Base-by-base conservation (phyloP, 192 early-diverging fungal species). In the Dissophora ornata region DNA sequence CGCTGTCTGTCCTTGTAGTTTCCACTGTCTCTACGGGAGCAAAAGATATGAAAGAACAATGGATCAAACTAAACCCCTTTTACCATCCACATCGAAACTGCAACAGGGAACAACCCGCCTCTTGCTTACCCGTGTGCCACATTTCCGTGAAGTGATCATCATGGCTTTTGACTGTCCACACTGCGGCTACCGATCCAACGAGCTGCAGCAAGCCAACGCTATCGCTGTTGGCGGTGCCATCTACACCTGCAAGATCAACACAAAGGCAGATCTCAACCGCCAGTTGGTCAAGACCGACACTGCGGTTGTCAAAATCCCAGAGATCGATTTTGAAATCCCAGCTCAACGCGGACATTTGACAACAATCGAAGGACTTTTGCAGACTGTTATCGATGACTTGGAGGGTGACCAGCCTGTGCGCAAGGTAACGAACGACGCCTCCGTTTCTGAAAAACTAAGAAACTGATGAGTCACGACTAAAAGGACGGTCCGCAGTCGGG, bases 271-370 rank as follows among this genome's bases (percentile, higher is more conserved):
- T 79, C 82, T 97, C 22, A 91, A 93, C 85, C 92, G 96, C 34
- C 96, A 98, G 73, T 61, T 98, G 44, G 93, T 98, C 52, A 96
- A 96, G 77, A 90, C 93, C 28, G 92, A 91, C 59, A 90, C 84
- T 51, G 92, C 92, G 5, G 83, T 89, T 3, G 88, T 96, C 41
- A 85, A 86, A 36, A 87, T 97, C 70, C 82, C 83, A 3, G 96
- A 98, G 64, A 71, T 96, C 18, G 94, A 98, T 60, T 88, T 98
- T 57, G 92, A 95, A 46, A 94, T 97, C 58, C 95, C 96, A 67
- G 82, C 95, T 4, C 89, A 90, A 66, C 85, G 87, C 42, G 96
- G 95, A 25, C 79, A 87, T 24, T 84, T 98, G 65, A 94, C 94
- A n/a, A 97, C 96, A 2, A 82, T 94, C n/a, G 96, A 98, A 80